Conservation (phyloP, 805 yeast genomes). For the Cyberlindnera meyerae region DNA sequence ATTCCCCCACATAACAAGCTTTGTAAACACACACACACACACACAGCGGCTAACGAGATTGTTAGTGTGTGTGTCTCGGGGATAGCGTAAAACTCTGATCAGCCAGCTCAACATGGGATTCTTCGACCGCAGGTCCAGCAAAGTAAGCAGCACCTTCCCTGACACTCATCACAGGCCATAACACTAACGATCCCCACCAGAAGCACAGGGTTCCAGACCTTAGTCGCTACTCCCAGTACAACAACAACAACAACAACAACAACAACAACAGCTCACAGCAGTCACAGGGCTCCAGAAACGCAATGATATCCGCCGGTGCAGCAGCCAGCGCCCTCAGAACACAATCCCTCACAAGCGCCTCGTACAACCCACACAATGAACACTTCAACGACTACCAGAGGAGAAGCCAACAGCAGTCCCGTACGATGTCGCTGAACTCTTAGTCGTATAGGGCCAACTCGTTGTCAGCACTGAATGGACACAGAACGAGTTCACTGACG, state of each 20-base stretch:
- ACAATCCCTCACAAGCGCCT: slow-evolving; percentile 20
- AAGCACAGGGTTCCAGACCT: slow-evolving; percentile 31
- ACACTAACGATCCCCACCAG: slow-evolving; percentile 1
- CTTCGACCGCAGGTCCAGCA: slow-evolving; percentile 5
- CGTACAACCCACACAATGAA: slow-evolving; percentile 8
- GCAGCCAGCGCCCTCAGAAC: slow-evolving; percentile 19
- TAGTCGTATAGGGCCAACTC: slow-evolving; percentile 13
- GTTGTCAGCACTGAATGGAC: slow-evolving; percentile 7
- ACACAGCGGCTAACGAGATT: no score
- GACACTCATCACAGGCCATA: no score
- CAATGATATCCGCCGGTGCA: slow-evolving; percentile 23
- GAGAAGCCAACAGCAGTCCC: background rate
- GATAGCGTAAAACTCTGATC: no score
- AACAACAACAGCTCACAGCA: background rate
- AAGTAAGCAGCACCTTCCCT: slow-evolving; percentile 1
- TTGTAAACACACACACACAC: no score
- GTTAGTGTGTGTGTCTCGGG: no score
- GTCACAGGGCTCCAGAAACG: slow-evolving; percentile 10
- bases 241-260: background rate
- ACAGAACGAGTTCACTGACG: slow-evolving; percentile 10
- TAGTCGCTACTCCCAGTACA: slow-evolving; percentile 33
- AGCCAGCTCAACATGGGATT: slow-evolving; percentile 7
- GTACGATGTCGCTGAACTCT: slow-evolving; percentile 8
- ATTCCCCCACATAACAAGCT: no score
- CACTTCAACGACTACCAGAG: background rate